Percentiles rank a stretch among this genome's conserved stretches.
Conservation (phyloP, 2,329 filamentous ascomycete genomes). For the Didymellaceae sp. region DNA sequence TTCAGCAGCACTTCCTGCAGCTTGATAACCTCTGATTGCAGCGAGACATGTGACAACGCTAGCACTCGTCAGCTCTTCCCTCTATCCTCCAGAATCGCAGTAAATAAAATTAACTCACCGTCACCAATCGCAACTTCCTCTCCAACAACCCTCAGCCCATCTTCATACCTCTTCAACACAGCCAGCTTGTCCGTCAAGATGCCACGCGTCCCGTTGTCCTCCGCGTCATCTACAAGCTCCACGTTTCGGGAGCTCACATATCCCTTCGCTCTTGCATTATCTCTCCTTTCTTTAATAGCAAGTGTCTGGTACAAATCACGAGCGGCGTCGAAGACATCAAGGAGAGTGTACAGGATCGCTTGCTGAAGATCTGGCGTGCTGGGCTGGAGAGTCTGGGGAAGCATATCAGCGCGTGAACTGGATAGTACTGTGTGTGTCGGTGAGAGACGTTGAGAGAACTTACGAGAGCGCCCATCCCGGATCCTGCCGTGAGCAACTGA, state of each 20-base stretch:
- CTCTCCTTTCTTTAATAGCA: slow-evolving; percentile 41
- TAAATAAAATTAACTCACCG: slow-evolving; percentile 27
- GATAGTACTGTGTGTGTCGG: not conserved
- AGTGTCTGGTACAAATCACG: slow-evolving; percentile 43
- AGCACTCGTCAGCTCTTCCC: not conserved
- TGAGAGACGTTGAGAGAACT: too few relatives aligned
- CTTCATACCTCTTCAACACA: slow-evolving; percentile 39
- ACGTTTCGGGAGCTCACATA: slow-evolving; percentile 37
- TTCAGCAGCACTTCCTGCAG: slow-evolving; percentile 42
- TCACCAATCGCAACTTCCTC: slow-evolving; percentile 42
- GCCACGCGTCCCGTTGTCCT: slow-evolving; percentile 32
- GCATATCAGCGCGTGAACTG: slow-evolving; percentile 12
- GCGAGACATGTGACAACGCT: slow-evolving; percentile 41
- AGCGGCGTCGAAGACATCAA: slow-evolving; percentile 46
- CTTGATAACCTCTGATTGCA: slow-evolving; percentile 46
- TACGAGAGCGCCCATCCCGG: too few relatives aligned
- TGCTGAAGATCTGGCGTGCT: slow-evolving; percentile 42
- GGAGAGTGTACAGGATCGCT: slow-evolving; percentile 38
- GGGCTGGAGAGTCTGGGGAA: slow-evolving; percentile 30
- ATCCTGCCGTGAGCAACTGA: too few relatives aligned
- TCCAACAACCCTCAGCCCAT: slow-evolving; percentile 39
- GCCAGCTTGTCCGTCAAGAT: slow-evolving; percentile 44
- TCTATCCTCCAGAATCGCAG: too few relatives aligned
- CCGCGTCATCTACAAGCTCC: slow-evolving; percentile 37
- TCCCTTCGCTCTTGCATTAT: slow-evolving; percentile 37